A percentile compares a stretch with the other conserved stretches of the same genome.
phyloP scores from a whole-genome alignment of 495 filamentous ascomycete species.

The Penicillium bovifimosum region DNA sequence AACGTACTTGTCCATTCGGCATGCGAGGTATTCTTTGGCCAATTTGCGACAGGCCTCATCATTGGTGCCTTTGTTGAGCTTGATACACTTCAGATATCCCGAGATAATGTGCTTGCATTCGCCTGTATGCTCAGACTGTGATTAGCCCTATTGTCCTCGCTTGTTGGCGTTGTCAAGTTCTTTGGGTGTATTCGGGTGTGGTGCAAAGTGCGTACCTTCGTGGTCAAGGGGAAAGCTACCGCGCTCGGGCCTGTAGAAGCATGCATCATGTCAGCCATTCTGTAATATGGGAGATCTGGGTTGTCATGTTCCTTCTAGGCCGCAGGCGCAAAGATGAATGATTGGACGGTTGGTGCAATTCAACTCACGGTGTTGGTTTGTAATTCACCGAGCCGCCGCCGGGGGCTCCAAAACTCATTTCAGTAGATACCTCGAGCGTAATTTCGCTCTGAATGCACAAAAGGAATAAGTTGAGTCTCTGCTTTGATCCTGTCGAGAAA shows the following conservation, averaged over 20 bases:
- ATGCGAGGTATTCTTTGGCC: conserved; percentile 81
- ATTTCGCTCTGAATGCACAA: not conserved
- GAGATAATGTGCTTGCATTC: conserved; percentile 90
- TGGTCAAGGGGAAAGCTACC: conserved; percentile 97
- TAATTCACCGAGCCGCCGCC: conserved; percentile 61
- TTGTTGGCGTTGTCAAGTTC: not conserved
- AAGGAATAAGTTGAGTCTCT: not conserved
- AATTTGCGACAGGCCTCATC: conserved; percentile 76
- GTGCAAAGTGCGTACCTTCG: conserved; percentile 54
- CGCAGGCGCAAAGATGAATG: not conserved
- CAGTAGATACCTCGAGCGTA: not conserved
- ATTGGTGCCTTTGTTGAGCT: conserved; percentile 73
- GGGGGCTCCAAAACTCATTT: conserved; percentile 69
- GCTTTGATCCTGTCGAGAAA: not conserved
- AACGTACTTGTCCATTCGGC: conserved; percentile 89
- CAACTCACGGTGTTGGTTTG: conserved; percentile 73
- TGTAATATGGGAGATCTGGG: not conserved
- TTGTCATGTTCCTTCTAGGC: not conserved
- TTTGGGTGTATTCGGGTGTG: not conserved
- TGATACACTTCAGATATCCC: conserved; percentile 79
- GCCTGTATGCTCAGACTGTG: conserved; percentile 48
- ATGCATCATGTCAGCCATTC: not conserved
- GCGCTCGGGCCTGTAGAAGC: conserved; percentile 66
- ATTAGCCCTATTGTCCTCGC: not conserved
- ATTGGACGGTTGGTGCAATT: not conserved